Base-by-base conservation (phyloP, 179 eudicot genomes). In the Heliamphora pulchella region DNA sequence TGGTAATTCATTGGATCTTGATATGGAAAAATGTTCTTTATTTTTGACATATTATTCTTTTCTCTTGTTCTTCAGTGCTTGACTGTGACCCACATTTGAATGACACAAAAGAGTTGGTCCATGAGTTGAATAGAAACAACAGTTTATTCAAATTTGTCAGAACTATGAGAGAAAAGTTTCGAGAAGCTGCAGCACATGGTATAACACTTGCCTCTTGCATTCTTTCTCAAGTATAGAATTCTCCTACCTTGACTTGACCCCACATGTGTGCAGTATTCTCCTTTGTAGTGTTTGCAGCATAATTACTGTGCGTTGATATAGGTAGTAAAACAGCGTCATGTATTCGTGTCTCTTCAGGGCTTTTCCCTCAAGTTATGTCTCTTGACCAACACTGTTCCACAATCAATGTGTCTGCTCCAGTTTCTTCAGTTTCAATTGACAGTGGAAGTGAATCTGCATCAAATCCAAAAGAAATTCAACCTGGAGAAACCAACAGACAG, bases 91-190 rank as follows among this genome's bases (percentile, higher is more conserved):
- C 97, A 77, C 83, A 80, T 61, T 70, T 91, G 81, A 83, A 82
- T 64, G 95, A 84, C 77, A 88, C 81, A 18, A 84, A 84, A 78
- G 90, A 88, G 57, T 75, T 89, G 78, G 82, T 95, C 64, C 75
- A 82, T 80, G 95, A 95, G 83, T 85, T 95, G 77, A 93, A 95
- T 85, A 89, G 81, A 83, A 93, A 80, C 86, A 95, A 95, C 85
- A 93, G 88, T 71, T 85, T 95, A n/a, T 95, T 86, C 89, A 86
- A 83, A 53, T 93, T 93, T 84, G 98, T 92, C 75, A 86, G 94
- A 85, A 83, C 81, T 59, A 91, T 92, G 91, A 90, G 98, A 89
- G 90, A 82, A 69, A 93, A 89, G 87, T 95, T 95, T 78, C 95
- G 85, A 88, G 83, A 88, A 81, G 86, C 87, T 86, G 87, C 90